A percentile compares a stretch with the other conserved stretches of the same genome.
These are phyloP conservation scores for Podila epicladia DNA, from an alignment of 192 early-diverging fungal genomes.

Conservation along the genomic window DNA sequence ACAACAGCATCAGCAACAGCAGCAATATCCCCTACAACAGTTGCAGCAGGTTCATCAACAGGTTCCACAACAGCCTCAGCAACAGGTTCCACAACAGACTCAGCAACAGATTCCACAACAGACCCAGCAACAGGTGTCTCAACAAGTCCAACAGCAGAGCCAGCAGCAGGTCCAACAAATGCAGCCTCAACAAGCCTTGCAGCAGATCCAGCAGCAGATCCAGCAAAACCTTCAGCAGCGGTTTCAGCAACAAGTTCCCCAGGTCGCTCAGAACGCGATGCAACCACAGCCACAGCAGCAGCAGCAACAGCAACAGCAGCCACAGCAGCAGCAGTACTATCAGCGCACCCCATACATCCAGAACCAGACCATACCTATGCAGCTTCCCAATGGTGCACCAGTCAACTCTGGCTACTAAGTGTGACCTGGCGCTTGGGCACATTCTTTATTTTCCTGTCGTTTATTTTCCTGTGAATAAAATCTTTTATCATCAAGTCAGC, in stretches of 20 bases:
- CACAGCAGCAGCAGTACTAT: constrained; percentile 12
- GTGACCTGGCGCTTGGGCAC: too few species aligned
- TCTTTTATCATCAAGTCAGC: too few species aligned
- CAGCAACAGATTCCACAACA: background rate
- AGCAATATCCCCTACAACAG: background rate
- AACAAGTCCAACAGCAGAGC: constrained; percentile 8
- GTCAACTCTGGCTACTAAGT: too few species aligned
- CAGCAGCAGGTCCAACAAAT: constrained; percentile 4
- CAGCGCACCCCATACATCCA: constrained; percentile 21
- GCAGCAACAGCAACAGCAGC: constrained; percentile 8
- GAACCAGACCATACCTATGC: too few species aligned
- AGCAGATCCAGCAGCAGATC: constrained; percentile 4
- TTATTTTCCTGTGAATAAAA: too few species aligned
- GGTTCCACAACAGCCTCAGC: background rate
- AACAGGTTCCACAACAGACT: background rate
- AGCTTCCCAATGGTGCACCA: too few species aligned
- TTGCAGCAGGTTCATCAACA: background rate
- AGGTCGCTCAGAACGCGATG: background rate
- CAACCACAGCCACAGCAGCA: constrained; percentile 1
- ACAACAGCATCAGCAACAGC: background rate
- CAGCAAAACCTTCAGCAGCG: constrained; percentile 3
- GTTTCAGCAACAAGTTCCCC: background rate
- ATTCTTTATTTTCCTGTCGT: too few species aligned
- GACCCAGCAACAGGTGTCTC: background rate
- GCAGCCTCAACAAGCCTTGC: background rate